Conservation (phyloP, 2,329 filamentous ascomycete species). For the Alternaria dauci region DNA sequence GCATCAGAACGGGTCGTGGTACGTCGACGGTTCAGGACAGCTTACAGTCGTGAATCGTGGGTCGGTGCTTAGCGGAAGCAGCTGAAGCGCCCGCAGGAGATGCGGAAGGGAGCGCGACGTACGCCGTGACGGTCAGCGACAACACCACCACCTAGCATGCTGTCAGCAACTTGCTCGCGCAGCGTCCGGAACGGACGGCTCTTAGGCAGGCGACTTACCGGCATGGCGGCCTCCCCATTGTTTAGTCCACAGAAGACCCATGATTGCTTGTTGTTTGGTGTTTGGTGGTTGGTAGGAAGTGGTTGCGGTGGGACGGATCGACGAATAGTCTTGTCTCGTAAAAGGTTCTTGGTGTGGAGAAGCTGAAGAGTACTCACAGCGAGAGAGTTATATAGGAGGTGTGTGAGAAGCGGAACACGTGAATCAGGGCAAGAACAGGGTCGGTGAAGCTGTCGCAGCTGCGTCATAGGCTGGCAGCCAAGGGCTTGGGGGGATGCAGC, state of each 20-base stretch:
- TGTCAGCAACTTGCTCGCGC: constrained; percentile 29
- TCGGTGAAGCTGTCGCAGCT: constrained; percentile 9
- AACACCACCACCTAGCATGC: constrained; percentile 56
- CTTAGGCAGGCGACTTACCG: constrained; percentile 40
- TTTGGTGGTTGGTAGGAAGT: constrained; percentile 15
- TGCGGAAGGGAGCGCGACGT: constrained; percentile 60
- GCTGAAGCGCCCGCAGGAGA: constrained; percentile 60
- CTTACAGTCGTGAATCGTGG: constrained; percentile 41
- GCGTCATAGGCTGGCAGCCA: constrained; percentile 20
- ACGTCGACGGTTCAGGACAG: neutral
- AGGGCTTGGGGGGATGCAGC: constrained; percentile 14
- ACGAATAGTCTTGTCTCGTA: constrained; percentile 1
- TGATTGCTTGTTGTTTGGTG: constrained; percentile 34
- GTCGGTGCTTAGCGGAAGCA: constrained; percentile 60
- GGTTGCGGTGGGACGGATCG: neutral
- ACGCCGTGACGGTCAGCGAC: constrained; percentile 62
- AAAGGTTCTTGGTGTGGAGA: constrained; percentile 7
- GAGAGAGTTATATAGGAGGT: constrained; percentile 24
- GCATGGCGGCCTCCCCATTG: constrained; percentile 54
- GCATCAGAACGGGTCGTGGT: neutral
- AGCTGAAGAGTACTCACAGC: neutral
- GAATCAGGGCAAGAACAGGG: constrained; percentile 16
- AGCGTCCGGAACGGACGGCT: constrained; percentile 14
- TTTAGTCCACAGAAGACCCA: constrained; percentile 60
- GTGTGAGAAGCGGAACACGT: constrained; percentile 21